phyloP scores from a whole-genome alignment of 2,329 filamentous ascomycete genomes.

The Aspergillus nomiae region DNA sequence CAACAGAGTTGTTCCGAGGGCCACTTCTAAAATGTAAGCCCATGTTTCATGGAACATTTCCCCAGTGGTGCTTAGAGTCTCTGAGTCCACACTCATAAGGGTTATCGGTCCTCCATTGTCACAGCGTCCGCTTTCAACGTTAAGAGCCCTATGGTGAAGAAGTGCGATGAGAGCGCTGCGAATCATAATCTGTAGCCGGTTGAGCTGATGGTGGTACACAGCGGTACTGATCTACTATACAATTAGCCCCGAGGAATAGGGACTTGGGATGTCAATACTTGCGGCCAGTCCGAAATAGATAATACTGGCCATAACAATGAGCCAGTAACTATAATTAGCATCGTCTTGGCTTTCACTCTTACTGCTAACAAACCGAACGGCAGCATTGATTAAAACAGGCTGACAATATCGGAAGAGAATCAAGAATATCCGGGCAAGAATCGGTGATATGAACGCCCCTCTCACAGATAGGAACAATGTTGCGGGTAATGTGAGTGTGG shows the following conservation, averaged over 20 bases:
- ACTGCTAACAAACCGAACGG: not conserved
- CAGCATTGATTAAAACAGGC: not conserved
- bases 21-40: not conserved
- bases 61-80: not conserved
- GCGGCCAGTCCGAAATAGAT: not conserved
- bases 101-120: not conserved
- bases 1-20: not conserved
- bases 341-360: not conserved
- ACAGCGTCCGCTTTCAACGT: not conserved
- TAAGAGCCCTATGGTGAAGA: not conserved
- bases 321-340: not conserved
- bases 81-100: not conserved
- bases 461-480: not conserved
- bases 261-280: not conserved
- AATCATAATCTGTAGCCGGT: not conserved
- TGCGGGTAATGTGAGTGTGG: not conserved
- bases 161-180: not conserved
- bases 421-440: not conserved
- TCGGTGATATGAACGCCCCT: not conserved
- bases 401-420: conserved; percentile 1
- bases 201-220: not conserved
- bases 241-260: not conserved
- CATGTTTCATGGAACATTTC: conserved; percentile 6
- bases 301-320: not conserved
- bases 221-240: not conserved